Evolutionary conservation across 768 basidiomycete genomes (phyloP).

Genomic region (Hygrocybe punicea): DNA sequence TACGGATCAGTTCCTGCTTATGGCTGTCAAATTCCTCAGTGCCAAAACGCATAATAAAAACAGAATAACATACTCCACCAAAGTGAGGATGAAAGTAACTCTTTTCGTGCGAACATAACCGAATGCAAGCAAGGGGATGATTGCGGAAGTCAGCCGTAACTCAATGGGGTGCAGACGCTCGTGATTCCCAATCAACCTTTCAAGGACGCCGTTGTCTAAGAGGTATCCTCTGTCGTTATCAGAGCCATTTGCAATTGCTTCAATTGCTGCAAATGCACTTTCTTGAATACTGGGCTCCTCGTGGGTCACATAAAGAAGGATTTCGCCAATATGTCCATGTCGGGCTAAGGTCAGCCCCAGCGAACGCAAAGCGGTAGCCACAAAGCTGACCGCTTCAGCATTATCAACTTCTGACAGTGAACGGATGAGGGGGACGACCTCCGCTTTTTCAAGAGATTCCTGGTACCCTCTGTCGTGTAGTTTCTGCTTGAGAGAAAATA

Average conservation of each 20-base stretch:
- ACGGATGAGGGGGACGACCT: slow-evolving; percentile 12
- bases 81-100: slow-evolving; percentile 8
- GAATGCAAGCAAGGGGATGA: slow-evolving; percentile 14
- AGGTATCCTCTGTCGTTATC: slow-evolving; percentile 9
- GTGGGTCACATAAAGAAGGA: not conserved
- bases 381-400: slow-evolving; percentile 17
- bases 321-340: not conserved
- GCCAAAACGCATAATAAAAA: not conserved
- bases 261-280: slow-evolving; percentile 15
- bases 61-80: slow-evolving; percentile 15
- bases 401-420: slow-evolving; percentile 11
- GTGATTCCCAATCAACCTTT: slow-evolving; percentile 7
- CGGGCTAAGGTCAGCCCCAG: not conserved
- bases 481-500: slow-evolving; percentile 14
- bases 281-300: slow-evolving; percentile 7
- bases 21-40: slow-evolving; percentile 8
- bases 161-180: slow-evolving; percentile 2
- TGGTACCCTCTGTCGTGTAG: slow-evolving; percentile 12
- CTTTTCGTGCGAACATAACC: slow-evolving; percentile 15
- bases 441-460: slow-evolving; percentile 16
- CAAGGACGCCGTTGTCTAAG: slow-evolving; percentile 13
- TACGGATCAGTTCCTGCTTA: slow-evolving; percentile 14
- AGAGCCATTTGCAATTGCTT: slow-evolving; percentile 14
- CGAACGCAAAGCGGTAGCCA: slow-evolving; percentile 10
- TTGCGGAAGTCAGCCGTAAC: slow-evolving; percentile 8